Percentiles rank a stretch among this genome's conserved stretches.
These are phyloP conservation scores for Hericium alpestre DNA, from an alignment of 768 basidiomycete species.

Conservation along the genomic window DNA sequence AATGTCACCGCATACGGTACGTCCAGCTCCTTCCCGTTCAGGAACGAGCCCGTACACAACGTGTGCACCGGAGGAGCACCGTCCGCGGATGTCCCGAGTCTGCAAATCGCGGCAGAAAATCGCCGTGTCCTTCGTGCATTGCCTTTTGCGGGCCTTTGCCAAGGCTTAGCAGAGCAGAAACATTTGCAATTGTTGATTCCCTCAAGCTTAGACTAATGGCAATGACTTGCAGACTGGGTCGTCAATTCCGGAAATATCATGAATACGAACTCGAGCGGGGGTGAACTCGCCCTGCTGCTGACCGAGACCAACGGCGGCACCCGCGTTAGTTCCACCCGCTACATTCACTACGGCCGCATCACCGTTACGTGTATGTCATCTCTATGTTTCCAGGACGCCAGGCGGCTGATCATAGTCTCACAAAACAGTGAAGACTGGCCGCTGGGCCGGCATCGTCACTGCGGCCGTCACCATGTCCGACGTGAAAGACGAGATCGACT, in stretches of 20 bases:
- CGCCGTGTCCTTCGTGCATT: too few relatives aligned
- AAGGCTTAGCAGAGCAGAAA: too few relatives aligned
- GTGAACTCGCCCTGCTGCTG: constrained; percentile 58
- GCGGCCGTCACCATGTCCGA: constrained; percentile 79
- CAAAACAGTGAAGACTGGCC: constrained; percentile 59
- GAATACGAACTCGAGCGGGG: constrained; percentile 49
- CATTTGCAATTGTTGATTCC: too few relatives aligned
- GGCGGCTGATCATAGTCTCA: constrained; percentile 7
- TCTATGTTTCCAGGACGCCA: background rate
- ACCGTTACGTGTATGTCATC: constrained; percentile 42
- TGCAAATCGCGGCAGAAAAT: too few relatives aligned
- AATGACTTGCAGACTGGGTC: constrained; percentile 46
- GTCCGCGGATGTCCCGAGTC: too few relatives aligned
- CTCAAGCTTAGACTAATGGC: background rate
- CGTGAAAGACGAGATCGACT: constrained; percentile 80
- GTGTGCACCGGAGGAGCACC: background rate
- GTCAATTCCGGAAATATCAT: constrained; percentile 57
- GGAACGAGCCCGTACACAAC: background rate
- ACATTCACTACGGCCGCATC: constrained; percentile 72
- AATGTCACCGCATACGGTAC: constrained; percentile 61
- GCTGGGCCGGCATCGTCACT: constrained; percentile 73
- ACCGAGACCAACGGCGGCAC: constrained; percentile 68
- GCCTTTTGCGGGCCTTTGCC: too few relatives aligned
- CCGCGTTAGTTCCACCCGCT: constrained; percentile 67
- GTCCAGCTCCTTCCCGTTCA: background rate